These are phyloP conservation scores for Tephrocybe rancida DNA, from an alignment of 768 basidiomycete species.

Conservation along the genomic window DNA sequence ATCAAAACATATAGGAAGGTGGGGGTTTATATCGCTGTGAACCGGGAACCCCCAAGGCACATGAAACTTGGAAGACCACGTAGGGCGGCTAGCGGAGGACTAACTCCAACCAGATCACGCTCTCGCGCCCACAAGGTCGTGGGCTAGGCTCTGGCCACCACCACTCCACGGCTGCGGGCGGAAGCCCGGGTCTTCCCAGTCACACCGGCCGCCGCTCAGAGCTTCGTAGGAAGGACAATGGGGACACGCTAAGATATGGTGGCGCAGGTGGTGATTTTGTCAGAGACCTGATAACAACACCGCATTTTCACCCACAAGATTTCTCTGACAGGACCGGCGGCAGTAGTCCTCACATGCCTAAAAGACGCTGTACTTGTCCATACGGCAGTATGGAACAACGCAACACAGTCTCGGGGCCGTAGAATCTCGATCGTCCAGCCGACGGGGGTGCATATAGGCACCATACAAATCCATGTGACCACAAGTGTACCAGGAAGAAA, in stretches of 20 bases:
- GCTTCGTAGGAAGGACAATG: background rate
- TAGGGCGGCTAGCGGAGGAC: slow-evolving; percentile 6
- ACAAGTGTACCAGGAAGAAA: slow-evolving; percentile 1
- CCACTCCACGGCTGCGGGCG: background rate
- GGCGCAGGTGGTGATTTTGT: background rate
- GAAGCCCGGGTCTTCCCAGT: background rate
- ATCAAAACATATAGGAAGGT: slow-evolving; percentile 8
- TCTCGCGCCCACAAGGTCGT: background rate
- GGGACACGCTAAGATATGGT: background rate
- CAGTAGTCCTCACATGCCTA: too few relatives aligned
- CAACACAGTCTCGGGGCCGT: background rate
- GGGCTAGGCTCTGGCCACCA: background rate
- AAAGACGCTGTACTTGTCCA: background rate
- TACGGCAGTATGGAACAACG: background rate
- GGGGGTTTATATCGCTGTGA: slow-evolving; percentile 13
- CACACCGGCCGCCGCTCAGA: background rate
- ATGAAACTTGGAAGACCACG: slow-evolving; percentile 10
- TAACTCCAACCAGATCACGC: slow-evolving; percentile 10
- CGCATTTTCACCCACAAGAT: background rate
- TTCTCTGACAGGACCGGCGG: background rate
- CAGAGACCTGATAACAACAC: background rate
- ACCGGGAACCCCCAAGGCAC: slow-evolving; percentile 15
- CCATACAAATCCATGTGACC: slow-evolving; percentile 8
- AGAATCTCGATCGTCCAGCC: background rate
- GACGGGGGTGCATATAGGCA: background rate